Evolutionary conservation across 441 rosid genomes (phyloP), one percentile per base, ranked within the genome.

Genomic region (Rhodomyrtus psidioides): DNA sequence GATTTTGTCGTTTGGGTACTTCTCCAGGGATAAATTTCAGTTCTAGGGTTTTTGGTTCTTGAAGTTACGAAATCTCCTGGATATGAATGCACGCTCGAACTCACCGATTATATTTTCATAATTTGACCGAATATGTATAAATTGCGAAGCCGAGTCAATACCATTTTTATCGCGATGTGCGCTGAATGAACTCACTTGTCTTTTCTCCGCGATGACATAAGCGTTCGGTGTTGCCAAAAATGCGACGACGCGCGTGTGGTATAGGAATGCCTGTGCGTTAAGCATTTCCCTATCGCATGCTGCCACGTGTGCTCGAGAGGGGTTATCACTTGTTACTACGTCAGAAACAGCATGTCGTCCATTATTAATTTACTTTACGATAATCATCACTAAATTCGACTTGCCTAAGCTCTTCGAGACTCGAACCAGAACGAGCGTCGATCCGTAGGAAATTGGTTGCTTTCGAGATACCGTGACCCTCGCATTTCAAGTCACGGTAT

Each of bases 131-230:
- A 28, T 2, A 0, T 0, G 0, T 28, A 4, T 4, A 1, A 16
- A 62, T 30, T 30, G 0, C 1, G 4, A 19, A 65, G 10, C 6
- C 4, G 3, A 19, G 4, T 2, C 4, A 5, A 19, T 65, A 3
- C 0, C 0, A 0, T 26, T 9, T 17, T 17, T 7, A 19, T 9
- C 5, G 4, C 7, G 0, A 1, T 0, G 4, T 1, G 2, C 9
- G 26, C 6, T 9, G 21, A 30, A 34, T 65, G 14, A 65, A 9
- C 7, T 28, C 7, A 5, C 0, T 34, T 62, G 46, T 9, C 46
- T 19, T 34, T 5, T 19, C 46, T 9, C 0, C 0, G 0, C 0
- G 2, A 65, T 9, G 10, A 34, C 2, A 0, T 9, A 12, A 1
- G 4, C 14, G 1, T 17, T 23, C 15, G 10, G 14, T 6, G 24